Evolutionary conservation across 164 flowering plant genomes (phyloP), one percentile per base, ranked within the genome.

Genomic region (Vitis rupestris): DNA sequence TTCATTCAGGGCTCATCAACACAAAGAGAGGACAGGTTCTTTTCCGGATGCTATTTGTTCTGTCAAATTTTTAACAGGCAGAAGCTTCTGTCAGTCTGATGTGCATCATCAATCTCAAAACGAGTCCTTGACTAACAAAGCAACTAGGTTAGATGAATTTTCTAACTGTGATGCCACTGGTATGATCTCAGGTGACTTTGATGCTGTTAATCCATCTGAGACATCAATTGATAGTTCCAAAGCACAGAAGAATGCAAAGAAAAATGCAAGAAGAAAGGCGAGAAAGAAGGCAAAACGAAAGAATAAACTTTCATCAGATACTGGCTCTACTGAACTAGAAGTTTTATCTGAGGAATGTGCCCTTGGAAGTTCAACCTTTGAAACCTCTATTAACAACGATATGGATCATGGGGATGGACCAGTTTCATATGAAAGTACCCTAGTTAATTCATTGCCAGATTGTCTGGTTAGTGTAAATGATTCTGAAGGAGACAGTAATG

Each of bases 231-330:
- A 75, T 63, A 27, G 16, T 16, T 60, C 70, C 49, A 71, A 77
- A 69, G 52, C 56, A 16, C 72, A 75, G 30, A 81, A 73, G 63
- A 44, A 66, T 59, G 66, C 19, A 9, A 80, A 73, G 66, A 79
- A 50, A 66, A 78, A 56, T 63, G 71, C 78, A 10, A 79, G 69
- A 62, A 84, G 75, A 72, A 85, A 82, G 70, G 66, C 72, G 17
- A 84, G 73, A 72, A 88, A 78, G 82, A 83, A 83, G 59, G 77
- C 78, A 31, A 80, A 78, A 68, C 74, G 70, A 47, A 65, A 69
- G 16, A 84, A 77, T 71, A 84, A 74, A 61, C 54, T 55, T 56
- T 70, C 70, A 55, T 23, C 50, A 29, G 61, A 63, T 49, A 47
- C 37, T 70, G 80, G 63, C 44, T 63, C 67, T 37, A 50, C 67